Percentiles rank a stretch among this genome's conserved stretches.
Conservation (phyloP, 1,284 basidiomycete genomes). For the Moesziomyces antarcticus region DNA sequence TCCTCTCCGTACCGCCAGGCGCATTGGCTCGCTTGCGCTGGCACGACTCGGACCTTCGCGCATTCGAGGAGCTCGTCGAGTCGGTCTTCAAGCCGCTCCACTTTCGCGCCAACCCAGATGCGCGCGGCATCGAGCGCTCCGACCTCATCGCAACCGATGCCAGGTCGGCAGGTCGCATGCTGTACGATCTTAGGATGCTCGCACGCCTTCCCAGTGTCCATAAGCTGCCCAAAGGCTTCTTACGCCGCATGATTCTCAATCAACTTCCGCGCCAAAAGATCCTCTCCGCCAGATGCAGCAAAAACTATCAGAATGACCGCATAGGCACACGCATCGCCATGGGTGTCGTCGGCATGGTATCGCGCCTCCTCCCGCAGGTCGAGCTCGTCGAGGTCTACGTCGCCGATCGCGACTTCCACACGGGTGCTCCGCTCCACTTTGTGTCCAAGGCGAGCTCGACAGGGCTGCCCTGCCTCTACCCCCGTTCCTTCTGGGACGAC, state of each 20-base stretch:
- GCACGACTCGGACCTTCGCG: conserved; percentile 37
- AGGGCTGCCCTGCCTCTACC: conserved; percentile 40
- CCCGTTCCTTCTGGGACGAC: conserved; percentile 36
- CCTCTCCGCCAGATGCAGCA: conserved; percentile 29
- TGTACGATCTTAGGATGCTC: conserved; percentile 30
- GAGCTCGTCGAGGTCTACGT: conserved; percentile 35
- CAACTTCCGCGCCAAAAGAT: conserved; percentile 27
- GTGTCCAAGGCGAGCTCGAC: conserved; percentile 36
- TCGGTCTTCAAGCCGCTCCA: conserved; percentile 42
- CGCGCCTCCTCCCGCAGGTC: conserved; percentile 15
- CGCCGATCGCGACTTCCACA: conserved; percentile 27
- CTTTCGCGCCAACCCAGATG: conserved; percentile 26
- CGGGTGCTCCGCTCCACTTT: conserved; percentile 28
- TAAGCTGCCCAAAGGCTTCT: conserved; percentile 32
- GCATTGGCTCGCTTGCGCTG: conserved; percentile 27
- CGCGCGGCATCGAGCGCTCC: conserved; percentile 28
- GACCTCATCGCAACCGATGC: conserved; percentile 29
- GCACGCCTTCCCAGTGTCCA: conserved; percentile 21
- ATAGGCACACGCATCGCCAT: conserved; percentile 14
- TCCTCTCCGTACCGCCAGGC: conserved; percentile 25
- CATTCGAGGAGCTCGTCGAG: conserved; percentile 40
- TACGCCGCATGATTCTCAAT: conserved; percentile 18
- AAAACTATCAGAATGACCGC: conserved; percentile 44
- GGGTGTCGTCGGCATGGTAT: conserved; percentile 17
- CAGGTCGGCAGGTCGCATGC: conserved; percentile 24